Evolutionary conservation across 805 yeast species (phyloP), one percentile per base, ranked within the genome.

Genomic region (Cyberlindnera xishuangbannaensis): DNA sequence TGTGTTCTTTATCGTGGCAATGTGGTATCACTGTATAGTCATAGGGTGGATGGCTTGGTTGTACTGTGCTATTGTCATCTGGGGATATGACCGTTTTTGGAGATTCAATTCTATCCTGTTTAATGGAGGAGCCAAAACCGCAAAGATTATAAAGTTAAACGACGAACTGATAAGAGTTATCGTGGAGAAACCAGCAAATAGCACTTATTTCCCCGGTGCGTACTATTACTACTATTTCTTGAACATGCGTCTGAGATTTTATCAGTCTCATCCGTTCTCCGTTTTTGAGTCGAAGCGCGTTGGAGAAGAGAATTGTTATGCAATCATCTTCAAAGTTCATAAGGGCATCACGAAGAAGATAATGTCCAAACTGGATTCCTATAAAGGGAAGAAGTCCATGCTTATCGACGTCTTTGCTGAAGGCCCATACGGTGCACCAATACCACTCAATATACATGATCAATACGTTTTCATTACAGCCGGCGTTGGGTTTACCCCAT

Each of bases 221-320:
- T 73, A 61, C 49, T 71, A 68, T 9, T 81, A 64, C 47, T 56
- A 82, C 27, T 71, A 78, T 56, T 76, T 81, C 53, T 41, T 78
- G 33, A 57, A 70, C 30, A 58, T 67, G 15, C 50, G 55, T 6
- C 18, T 43, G 5, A 15, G 61, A 65, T 40, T 74, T 73, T 48
- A 31, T 30, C 85, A 81, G 53, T 74, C 81, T 4, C 87, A 82
- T 53, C 90, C 90, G 9, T 81, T 83, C 56, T 78, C 88, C 3
- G 56, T 71, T 9, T 62, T 71, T 42, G 58, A 69, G 18, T 61
- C 62, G 2, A 59, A 35, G 57, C 37, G 63, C 56, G 47, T 48
- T 28, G 57, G 49, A 12, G 56, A 51, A 31, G 46, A 42, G 25
- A 31, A 43, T 18, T 44, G 39, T 17, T 45, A 71, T 19, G 58